These are phyloP conservation scores for Atkinsonella hypoxylon DNA, from an alignment of 2,329 filamentous ascomycete genomes.

Conservation along the genomic window DNA sequence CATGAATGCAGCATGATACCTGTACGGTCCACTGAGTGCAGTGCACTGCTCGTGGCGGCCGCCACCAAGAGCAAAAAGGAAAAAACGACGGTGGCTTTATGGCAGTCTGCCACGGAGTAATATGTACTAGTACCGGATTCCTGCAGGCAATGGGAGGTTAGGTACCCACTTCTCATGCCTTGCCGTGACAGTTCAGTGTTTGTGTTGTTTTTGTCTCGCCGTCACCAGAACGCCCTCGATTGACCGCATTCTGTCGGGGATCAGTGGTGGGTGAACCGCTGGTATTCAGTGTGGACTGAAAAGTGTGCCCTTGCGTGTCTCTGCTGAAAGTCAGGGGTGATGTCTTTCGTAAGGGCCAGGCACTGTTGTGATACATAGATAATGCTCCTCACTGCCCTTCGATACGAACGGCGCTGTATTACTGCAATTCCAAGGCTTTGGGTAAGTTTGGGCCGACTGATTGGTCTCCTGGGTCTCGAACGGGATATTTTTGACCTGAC, in stretches of 20 bases:
- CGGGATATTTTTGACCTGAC: neutral
- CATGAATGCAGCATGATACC: neutral
- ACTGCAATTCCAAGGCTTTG: neutral
- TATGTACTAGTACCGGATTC: too few relatives aligned
- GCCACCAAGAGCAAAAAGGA: neutral
- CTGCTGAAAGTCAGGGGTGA: slow-evolving; percentile 8
- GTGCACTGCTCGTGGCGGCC: neutral
- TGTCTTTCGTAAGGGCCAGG: neutral
- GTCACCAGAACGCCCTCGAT: too few relatives aligned
- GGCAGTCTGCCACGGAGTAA: neutral
- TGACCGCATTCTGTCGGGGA: neutral
- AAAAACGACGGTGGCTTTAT: slow-evolving; percentile 1
- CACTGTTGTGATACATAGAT: neutral
- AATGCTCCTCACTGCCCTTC: neutral
- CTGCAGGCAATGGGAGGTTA: neutral
- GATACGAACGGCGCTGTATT: neutral
- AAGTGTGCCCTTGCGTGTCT: slow-evolving; percentile 11
- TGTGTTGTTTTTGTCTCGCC: neutral
- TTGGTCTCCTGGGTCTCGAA: neutral
- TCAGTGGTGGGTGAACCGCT: slow-evolving; percentile 1
- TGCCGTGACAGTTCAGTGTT: neutral
- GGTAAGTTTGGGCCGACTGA: neutral
- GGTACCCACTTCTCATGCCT: neutral
- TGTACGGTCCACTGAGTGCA: neutral
- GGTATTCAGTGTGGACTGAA: neutral